Percentiles rank a stretch among this genome's conserved stretches.
These are phyloP conservation scores for Geum urbanum DNA, from an alignment of 306 rosid species.

Conservation along the genomic window DNA sequence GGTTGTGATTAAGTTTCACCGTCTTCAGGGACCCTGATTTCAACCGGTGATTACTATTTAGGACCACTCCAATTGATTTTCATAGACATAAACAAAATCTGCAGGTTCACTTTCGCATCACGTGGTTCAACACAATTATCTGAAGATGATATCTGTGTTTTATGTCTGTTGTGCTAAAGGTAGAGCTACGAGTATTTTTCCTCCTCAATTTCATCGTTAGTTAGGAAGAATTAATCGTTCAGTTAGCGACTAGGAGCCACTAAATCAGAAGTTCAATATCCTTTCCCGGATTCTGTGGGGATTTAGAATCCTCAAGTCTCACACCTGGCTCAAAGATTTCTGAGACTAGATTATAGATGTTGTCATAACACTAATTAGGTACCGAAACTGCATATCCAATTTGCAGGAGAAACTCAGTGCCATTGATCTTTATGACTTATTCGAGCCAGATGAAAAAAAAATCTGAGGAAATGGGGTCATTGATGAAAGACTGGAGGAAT, in stretches of 20 bases:
- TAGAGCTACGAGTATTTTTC: not conserved
- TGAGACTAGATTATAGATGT: not conserved
- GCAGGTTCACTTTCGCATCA: slow-evolving; percentile 11
- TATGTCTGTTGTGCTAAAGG: not conserved
- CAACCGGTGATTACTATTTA: not conserved
- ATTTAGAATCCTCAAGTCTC: not conserved
- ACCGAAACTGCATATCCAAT: not conserved
- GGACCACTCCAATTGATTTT: not conserved
- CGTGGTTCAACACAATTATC: not conserved
- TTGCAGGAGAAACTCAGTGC: not conserved
- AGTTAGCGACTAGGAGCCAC: not conserved
- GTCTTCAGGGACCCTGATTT: not conserved
- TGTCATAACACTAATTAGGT: no score
- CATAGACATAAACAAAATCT: not conserved
- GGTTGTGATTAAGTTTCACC: slow-evolving; percentile 1
- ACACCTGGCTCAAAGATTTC: not conserved
- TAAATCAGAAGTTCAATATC: not conserved
- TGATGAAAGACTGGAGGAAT: not conserved
- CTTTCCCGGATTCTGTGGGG: not conserved
- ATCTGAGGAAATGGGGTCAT: not conserved
- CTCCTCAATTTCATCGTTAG: not conserved
- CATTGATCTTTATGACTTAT: not conserved
- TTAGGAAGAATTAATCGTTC: not conserved
- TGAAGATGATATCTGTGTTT: not conserved
- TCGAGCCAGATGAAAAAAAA: slow-evolving; percentile 1